Base-by-base conservation (phyloP, 1,139 yeast species). In the Scheffersomyces quercinus region DNA sequence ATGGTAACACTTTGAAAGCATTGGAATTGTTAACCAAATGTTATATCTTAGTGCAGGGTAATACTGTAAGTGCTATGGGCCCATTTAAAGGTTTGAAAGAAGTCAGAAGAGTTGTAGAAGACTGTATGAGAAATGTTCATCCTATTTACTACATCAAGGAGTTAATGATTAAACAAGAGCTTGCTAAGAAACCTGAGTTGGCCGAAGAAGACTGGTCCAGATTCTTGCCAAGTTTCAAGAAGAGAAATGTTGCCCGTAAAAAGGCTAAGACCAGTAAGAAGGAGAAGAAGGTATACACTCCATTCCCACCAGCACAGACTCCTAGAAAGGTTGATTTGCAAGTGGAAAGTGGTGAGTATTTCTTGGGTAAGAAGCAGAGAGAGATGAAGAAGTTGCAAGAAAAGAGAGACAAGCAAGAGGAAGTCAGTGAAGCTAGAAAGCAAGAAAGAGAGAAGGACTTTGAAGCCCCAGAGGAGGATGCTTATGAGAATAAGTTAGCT, bases 341-440 rank as follows among this genome's bases (percentile, higher is more conserved):
- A 71, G 90, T 95, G 68, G 99, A 93, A 70, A 85, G 95, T 74
- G 99, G 99, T 81, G 99, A 95, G 67, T 93, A 89, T 73, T 93
- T 93, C 81, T 77, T 93, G 70, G 88, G 89, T 47, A 87, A 88
- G 70, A 79, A 74, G 56, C 96, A 91, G 57, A 88, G 87, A 74
- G 86, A 82, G 49, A 71, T 75, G 54, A 84, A 81, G 67, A 82
- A 84, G 56, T 70, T 85, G 54, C 85, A 84, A 49, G 91, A 86
- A 58, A 88, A 88, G 77, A 81, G 84, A 53, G 88, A 82, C 42
- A 82, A 85, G 61, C 95, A 91, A 62, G 83, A 79, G 44, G 90
- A 81, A 51, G 82, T 79, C 52, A 82, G 84, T 56, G 82, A 76
- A 43, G 76, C 74, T 46, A 85, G 80, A 63, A 83, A 83, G 53